Conservation (phyloP, 176 grass and related monocot genomes). For the Raddia guianensis region DNA sequence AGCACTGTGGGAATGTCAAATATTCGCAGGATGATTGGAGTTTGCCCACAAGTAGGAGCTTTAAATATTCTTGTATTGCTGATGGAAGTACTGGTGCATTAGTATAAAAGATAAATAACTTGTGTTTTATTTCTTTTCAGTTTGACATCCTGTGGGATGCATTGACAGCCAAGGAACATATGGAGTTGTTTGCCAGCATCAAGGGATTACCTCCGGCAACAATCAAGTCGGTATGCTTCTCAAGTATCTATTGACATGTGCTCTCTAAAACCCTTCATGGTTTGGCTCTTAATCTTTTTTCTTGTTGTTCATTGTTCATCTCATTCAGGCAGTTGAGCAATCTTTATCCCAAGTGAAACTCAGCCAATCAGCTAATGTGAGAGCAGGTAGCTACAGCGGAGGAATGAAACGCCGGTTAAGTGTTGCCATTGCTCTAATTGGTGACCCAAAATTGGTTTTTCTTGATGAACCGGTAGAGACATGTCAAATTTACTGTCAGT, state of each 20-base stretch:
- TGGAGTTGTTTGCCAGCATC: constrained; percentile 92
- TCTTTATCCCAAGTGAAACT: constrained; percentile 94
- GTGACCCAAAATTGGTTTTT: constrained; percentile 93
- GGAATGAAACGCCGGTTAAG: constrained; percentile 94
- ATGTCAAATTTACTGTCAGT: constrained; percentile 7
- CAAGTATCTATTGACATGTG: constrained; percentile 9
- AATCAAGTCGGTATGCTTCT: constrained; percentile 71
- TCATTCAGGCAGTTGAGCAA: constrained; percentile 70
- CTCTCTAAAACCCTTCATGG: constrained; percentile 21
- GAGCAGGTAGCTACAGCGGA: constrained; percentile 93
- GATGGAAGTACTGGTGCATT: constrained; percentile 8
- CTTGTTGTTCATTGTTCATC: constrained; percentile 17
- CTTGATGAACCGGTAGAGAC: constrained; percentile 88
- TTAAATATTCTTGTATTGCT: constrained; percentile 15
- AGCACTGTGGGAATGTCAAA: constrained; percentile 82
- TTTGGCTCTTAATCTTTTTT: constrained; percentile 29
- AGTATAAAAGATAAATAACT: constrained; percentile 15
- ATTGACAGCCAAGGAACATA: constrained; percentile 84
- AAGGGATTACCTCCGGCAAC: constrained; percentile 77
- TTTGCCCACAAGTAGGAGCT: constrained; percentile 83
- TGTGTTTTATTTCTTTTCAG: constrained; percentile 47
- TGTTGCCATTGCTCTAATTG: constrained; percentile 92
- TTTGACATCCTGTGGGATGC: constrained; percentile 98
- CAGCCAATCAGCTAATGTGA: constrained; percentile 70
- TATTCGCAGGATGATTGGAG: constrained; percentile 93